Base-by-base conservation (phyloP, 1,284 basidiomycete species). In the Mycena citricolor region DNA sequence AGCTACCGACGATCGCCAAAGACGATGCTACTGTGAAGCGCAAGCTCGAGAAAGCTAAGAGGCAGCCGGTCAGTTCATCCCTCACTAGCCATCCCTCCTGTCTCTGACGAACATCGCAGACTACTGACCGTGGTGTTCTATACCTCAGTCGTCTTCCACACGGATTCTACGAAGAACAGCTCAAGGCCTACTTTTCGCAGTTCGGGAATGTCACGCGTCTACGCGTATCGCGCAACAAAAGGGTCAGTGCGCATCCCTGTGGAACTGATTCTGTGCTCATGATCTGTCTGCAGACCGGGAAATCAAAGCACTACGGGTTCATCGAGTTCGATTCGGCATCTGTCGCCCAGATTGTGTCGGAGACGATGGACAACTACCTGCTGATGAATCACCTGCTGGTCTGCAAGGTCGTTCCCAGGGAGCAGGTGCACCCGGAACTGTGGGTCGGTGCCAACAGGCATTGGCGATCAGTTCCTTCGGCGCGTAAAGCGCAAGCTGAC, bases 351-450 rank as follows among this genome's bases (percentile, higher is more conserved):
- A 97, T 99, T 52, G 97, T 98, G 8, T 87, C 90, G 5, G 97
- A 99, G 61, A 99, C 97, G 33, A 98, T 99, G 95, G 83, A 99
- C 76, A 98, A 98, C 70, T 99, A 98, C 66, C 79, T 99, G 22
- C 75, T 99, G 54, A 83, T 90, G 74, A 94, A 94, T 4, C 92
- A 97, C 59, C 84, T 99, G 53, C 74, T 99, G 36, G 83, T 82
- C 49, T 97, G 95, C 70, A 85, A 88, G 58, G 68, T 92, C 45
- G 81, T 97, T 44, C 87, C 93, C 16, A 82, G 83, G 55, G 91
- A 94, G 23, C 69, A 95, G 54, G 80, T 98, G 0, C 94, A 99
- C 64, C 88, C 94, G 4, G 83, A 94, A 59, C 69, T 99, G 4
- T 99, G 97, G 97, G 73, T 95, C 12, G 95, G 97, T n/a, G 91